phyloP scores from a whole-genome alignment of 2,329 filamentous ascomycete genomes.

The Endoconidiophora polonica region DNA sequence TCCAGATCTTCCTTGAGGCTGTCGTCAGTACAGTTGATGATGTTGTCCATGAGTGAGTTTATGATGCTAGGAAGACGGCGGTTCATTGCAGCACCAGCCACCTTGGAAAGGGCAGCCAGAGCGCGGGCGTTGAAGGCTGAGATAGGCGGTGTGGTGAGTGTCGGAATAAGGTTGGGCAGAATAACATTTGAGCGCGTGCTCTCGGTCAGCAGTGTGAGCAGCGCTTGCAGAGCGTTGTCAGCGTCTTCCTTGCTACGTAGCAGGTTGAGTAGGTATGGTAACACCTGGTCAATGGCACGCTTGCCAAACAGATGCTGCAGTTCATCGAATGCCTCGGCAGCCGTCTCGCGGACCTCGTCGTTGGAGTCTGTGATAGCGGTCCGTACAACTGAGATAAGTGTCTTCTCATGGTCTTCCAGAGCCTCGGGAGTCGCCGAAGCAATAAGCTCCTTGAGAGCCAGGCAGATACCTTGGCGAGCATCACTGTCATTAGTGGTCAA shows the following conservation, averaged over 20 bases:
- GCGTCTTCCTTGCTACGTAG: conserved; percentile 73
- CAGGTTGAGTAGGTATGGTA: conserved; percentile 83
- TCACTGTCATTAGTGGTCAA: conserved; percentile 79
- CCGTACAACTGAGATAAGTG: conserved; percentile 82
- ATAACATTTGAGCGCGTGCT: conserved; percentile 91
- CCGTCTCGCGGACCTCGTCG: conserved; percentile 80
- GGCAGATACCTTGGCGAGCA: conserved; percentile 91
- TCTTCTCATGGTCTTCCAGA: conserved; percentile 87
- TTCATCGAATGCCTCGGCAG: conserved; percentile 92
- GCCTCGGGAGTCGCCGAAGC: conserved; percentile 74
- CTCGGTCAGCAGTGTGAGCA: conserved; percentile 87
- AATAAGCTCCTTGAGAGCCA: conserved; percentile 87
- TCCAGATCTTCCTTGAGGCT: conserved; percentile 56
- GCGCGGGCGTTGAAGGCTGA: conserved; percentile 90
- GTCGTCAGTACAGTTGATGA: conserved; percentile 63
- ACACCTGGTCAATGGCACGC: conserved; percentile 82
- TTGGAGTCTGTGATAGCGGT: conserved; percentile 83
- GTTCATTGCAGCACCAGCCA: conserved; percentile 82
- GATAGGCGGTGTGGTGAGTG: conserved; percentile 76
- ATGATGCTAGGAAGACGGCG: conserved; percentile 76
- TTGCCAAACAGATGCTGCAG: conserved; percentile 89
- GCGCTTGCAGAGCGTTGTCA: conserved; percentile 78
- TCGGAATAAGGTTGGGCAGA: conserved; percentile 87
- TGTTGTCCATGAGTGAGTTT: conserved; percentile 86
- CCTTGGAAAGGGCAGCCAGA: conserved; percentile 78